A percentile compares a stretch with the other conserved stretches of the same genome.
Conservation (phyloP, 2,329 filamentous ascomycete species). For the Botrytis squamosa region DNA sequence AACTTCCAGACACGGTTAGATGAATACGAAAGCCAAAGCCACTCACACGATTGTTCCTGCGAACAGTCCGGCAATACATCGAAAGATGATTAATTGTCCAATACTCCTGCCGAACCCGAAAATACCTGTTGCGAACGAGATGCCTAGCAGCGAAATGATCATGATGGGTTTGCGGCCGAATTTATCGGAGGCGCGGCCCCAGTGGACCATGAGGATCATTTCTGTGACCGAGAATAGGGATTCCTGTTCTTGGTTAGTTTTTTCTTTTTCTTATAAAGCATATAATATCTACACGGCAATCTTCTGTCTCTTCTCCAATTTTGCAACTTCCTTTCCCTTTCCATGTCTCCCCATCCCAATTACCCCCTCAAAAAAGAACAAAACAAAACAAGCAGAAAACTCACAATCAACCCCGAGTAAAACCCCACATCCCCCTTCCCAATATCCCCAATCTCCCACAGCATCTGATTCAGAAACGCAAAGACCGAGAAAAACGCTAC, state of each 20-base stretch:
- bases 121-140: constrained; percentile 57
- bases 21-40: not conserved
- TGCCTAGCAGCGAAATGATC: constrained; percentile 63
- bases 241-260: constrained; percentile 42
- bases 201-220: constrained; percentile 74
- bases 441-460: constrained; percentile 62
- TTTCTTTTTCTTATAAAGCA: not conserved
- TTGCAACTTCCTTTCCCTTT: not conserved
- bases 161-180: constrained; percentile 72
- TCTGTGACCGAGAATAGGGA: constrained; percentile 72
- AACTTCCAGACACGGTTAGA: not conserved
- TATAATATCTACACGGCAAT: not conserved
- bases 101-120: constrained; percentile 68
- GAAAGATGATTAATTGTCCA: constrained; percentile 72
- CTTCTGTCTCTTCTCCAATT: not conserved
- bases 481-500: constrained; percentile 84
- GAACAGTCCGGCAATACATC: constrained; percentile 71
- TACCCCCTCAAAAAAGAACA: not conserved
- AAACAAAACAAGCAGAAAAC: constrained; percentile 10
- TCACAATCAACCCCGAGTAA: constrained; percentile 70
- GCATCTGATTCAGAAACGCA: constrained; percentile 78
- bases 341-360: too few species aligned
- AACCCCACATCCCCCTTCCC: constrained; percentile 70
- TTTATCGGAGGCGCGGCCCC: constrained; percentile 67
- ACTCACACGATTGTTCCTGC: constrained; percentile 65